Base-by-base conservation (phyloP, 1,139 yeast genomes). In the Zygosaccharomyces sapae region DNA sequence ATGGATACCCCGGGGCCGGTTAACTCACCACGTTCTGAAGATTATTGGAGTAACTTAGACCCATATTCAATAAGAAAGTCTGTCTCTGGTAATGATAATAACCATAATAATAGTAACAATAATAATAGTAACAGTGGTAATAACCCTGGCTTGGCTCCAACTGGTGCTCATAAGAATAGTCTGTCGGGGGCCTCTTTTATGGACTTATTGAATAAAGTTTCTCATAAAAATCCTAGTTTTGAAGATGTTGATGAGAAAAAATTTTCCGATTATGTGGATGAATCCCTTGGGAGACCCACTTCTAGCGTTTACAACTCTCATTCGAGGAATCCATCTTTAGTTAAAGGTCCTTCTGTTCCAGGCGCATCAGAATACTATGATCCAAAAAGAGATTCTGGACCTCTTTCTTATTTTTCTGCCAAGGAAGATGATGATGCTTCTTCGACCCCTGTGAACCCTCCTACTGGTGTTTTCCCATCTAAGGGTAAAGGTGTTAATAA, bases 141-240 rank as follows among this genome's bases (percentile, higher is more conserved):
- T 9, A 31, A 31, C 9, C 6, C 34, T 1, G 38, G 41, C 2
- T 29, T 38, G 24, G 22, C 24, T 16, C 41, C 41, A 13, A 16
- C 10, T 7, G 34, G 34, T 16, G 34, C 25, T 4, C 68, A 63
- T 47, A 55, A 49, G 41, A 63, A 59, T 38, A 51, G 58, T 2
- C 52, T 50, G 19, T 62, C 67, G 5, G 66, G 66, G 19, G 58
- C 67, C 2, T 62, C 67, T 0, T 62, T 63, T 44, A 62, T 62
- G 29, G 69, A 65, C 27, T 45, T 66, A 18, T 62, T 60, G 44
- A 61, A 61, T 44, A 57, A 68, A 44, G 59, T 63, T 12, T 60
- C 67, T 5, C 34, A 38, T 10, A 38, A 38, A 38, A 38, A 38
- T 9, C 33, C 41, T n/a, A 24, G 33, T 2, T 10, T 1, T 12